Conservation (phyloP, 345 rosid species). For the Citrus inodora region DNA sequence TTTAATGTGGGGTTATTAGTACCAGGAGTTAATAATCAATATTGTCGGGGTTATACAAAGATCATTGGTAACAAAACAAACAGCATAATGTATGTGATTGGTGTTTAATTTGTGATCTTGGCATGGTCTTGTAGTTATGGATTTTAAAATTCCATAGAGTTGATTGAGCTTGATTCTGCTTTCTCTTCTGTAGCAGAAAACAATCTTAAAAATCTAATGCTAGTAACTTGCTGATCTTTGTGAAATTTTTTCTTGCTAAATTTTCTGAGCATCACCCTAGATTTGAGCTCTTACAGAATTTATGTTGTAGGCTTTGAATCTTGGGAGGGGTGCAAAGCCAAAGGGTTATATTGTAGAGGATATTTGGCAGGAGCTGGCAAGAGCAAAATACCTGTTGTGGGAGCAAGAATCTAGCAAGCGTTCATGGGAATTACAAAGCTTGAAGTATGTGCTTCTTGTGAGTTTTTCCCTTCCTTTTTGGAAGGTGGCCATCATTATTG, state of each 20-base stretch:
- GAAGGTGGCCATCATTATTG: neutral
- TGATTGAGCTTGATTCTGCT: neutral
- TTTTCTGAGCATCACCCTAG: neutral
- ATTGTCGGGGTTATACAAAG: too few relatives aligned
- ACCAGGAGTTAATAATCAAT: neutral
- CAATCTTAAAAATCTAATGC: slow-evolving; percentile 1
- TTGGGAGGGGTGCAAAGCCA: slow-evolving; percentile 68
- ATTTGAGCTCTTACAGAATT: neutral
- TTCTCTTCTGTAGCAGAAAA: neutral
- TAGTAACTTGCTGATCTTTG: neutral
- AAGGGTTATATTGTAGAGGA: slow-evolving; percentile 73
- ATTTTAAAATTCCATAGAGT: neutral
- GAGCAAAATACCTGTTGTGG: slow-evolving; percentile 84
- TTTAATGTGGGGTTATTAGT: neutral
- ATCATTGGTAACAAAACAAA: too few relatives aligned
- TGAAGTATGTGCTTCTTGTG: slow-evolving; percentile 68
- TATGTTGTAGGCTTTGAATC: slow-evolving; percentile 65
- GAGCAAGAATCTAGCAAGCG: slow-evolving; percentile 59
- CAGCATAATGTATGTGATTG: neutral
- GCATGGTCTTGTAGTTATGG: neutral
- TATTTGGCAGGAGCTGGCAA: slow-evolving; percentile 88
- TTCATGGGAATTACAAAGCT: slow-evolving; percentile 69
- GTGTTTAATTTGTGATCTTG: neutral
- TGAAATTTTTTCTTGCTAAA: neutral
- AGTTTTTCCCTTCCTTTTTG: slow-evolving; percentile 20